Base-by-base conservation (phyloP, 306 rosid species). In the Cucurbita moschata region DNA sequence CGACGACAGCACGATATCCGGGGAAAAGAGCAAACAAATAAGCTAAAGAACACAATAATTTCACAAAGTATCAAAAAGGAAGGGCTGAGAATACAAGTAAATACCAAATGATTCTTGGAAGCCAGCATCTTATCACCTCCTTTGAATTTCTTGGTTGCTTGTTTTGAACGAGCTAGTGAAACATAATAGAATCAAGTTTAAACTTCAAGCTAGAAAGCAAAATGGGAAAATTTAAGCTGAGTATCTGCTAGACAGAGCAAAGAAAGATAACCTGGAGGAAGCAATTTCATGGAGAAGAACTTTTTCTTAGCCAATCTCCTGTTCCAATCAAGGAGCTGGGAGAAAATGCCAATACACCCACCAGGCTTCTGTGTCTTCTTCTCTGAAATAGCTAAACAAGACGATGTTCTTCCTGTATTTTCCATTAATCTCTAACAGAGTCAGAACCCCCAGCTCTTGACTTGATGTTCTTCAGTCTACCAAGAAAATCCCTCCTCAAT, bases 301-400 rank as follows among this genome's bases (percentile, higher is more conserved):
- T 88, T 92, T 77, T 88, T 92, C 91, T 88, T 88, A 62, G 91
- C 83, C 38, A 92, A 85, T 76, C 81, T 85, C 60, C 87, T 82
- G 83, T 92, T 92, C 98, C 96, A 92, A 77, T 92, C 96, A 67
- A 92, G 82, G 71, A 92, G 96, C 84, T 92, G 96, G 76, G 88
- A 87, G 96, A 92, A 88, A 80, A 92, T 87, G 23, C 98, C 96
- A 59, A 72, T 85, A 72, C 96, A 92, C 63, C 96, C 98, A 78
- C 96, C 96, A 16, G 87, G 87, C 68, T 75, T 86, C 19, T 81
- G 92, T 39, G 78, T 80, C 77, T 85, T 82, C 86, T 86, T 90
- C 76, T 92, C 98, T 1, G 89, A 47, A 51, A 92, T 86, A 6
- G 88, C 87, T 74, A 92, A 82, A 81, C 75, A 84, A 23, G 92